phyloP scores from a whole-genome alignment of 495 filamentous ascomycete species.

The Podospora australis region DNA sequence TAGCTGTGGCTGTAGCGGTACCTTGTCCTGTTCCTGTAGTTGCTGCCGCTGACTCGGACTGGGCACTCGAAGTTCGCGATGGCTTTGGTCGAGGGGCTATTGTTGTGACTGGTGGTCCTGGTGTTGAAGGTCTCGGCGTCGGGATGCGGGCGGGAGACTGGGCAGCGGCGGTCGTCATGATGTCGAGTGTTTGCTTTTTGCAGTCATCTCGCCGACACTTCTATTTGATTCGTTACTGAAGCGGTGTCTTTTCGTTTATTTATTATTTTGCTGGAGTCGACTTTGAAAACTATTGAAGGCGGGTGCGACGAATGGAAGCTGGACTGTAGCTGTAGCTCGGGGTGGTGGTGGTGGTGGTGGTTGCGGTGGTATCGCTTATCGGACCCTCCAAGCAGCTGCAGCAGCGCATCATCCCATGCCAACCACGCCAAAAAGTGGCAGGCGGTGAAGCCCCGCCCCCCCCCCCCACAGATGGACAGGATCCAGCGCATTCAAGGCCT shows the following conservation, averaged over 20 bases:
- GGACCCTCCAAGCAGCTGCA: neutral
- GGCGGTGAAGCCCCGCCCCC: slow-evolving; percentile 18
- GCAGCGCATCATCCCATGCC: slow-evolving; percentile 3
- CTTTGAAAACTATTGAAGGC: no score
- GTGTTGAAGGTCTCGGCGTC: slow-evolving; percentile 14
- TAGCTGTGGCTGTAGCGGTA: neutral
- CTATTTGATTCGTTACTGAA: no score
- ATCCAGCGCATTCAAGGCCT: no score
- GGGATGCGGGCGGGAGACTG: slow-evolving; percentile 20
- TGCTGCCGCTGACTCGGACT: slow-evolving; percentile 6
- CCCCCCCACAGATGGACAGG: no score
- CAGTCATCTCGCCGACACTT: neutral
- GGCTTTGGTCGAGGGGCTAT: slow-evolving; percentile 5
- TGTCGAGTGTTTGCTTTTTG: slow-evolving; percentile 1
- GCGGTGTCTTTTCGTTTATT: no score
- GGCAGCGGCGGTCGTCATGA: slow-evolving; percentile 24
- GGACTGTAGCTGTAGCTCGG: no score
- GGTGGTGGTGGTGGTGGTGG: slow-evolving; percentile 4
- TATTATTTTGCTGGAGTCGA: no score
- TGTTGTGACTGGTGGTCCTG: neutral
- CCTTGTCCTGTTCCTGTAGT: slow-evolving; percentile 5
- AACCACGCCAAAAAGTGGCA: slow-evolving; percentile 13
- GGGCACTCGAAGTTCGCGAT: slow-evolving; percentile 9
- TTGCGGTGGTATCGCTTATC: slow-evolving; percentile 14
- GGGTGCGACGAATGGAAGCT: no score